Conservation (phyloP, 2,329 filamentous ascomycete species). For the Orbilia ellipsospora region DNA sequence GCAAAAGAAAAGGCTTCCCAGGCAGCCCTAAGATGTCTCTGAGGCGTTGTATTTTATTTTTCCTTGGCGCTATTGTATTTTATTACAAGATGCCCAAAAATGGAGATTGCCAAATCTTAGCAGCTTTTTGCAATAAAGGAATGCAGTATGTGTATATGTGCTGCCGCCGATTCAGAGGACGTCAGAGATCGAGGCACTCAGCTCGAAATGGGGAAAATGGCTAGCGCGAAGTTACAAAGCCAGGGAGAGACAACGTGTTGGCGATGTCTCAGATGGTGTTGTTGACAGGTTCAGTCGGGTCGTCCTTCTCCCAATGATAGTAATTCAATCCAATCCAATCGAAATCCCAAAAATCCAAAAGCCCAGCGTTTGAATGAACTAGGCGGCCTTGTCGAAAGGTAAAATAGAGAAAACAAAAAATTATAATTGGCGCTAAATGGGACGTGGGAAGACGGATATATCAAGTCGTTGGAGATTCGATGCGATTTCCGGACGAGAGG, state of each 20-base stretch:
- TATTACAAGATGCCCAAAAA: constrained; percentile 28
- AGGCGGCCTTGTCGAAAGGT: constrained; percentile 12
- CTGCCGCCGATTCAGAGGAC: constrained; percentile 34
- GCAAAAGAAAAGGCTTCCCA: constrained; percentile 47
- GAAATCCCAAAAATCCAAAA: not conserved
- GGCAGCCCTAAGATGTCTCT: constrained; percentile 54
- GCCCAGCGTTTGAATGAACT: not conserved
- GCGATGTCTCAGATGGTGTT: constrained; percentile 46
- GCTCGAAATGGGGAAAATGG: constrained; percentile 9
- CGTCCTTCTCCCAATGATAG: not conserved
- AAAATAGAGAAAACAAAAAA: not conserved
- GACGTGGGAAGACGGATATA: constrained; percentile 22
- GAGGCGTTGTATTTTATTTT: constrained; percentile 51
- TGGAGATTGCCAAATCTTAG: constrained; percentile 29
- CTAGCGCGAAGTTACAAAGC: constrained; percentile 15
- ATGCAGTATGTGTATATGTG: no score
- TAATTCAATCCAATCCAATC: not conserved
- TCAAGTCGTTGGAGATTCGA: constrained; percentile 28
- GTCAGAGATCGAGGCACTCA: constrained; percentile 42
- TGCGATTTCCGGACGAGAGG: not conserved
- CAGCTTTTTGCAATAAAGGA: no score
- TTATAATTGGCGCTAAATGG: constrained; percentile 32
- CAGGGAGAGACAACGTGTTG: constrained; percentile 48
- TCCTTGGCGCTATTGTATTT: not conserved
- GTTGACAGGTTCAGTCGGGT: constrained; percentile 26